Conservation (phyloP, 83 land plant genomes). For the Thuja plicata region DNA sequence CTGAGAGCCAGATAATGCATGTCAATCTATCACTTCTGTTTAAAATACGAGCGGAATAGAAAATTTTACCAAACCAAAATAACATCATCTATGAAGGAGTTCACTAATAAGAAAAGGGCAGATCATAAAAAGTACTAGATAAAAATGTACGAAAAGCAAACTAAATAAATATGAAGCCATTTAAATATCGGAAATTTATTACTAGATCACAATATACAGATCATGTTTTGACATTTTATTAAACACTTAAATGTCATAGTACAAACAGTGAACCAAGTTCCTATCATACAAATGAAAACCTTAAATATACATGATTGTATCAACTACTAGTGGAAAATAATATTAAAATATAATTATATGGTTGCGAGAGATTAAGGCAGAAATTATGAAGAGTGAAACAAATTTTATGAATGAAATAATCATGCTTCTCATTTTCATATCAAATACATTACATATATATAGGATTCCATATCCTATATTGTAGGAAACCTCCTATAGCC, state of each 20-base stretch:
- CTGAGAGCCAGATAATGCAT: constrained; percentile 38
- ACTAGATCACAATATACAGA: not conserved
- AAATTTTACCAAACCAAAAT: not conserved
- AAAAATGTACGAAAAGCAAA: not conserved
- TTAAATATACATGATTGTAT: not conserved
- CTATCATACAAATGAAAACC: not conserved
- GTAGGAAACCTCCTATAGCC: too few relatives aligned
- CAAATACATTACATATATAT: too few relatives aligned
- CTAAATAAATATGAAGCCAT: not conserved
- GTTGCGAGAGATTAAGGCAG: too few relatives aligned
- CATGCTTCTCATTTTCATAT: too few relatives aligned
- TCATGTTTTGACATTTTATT: not conserved
- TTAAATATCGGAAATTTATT: not conserved
- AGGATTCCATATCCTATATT: too few relatives aligned
- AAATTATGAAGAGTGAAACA: too few relatives aligned
- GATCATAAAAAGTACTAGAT: not conserved
- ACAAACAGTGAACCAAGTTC: not conserved
- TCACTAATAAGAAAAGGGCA: not conserved
- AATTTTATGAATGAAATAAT: too few relatives aligned
- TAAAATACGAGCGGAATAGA: not conserved
- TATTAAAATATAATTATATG: not conserved
- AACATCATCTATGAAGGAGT: not conserved
- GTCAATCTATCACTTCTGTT: not conserved
- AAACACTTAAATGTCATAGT: not conserved
- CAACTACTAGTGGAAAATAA: not conserved